Conservation (phyloP, 768 basidiomycete species). For the Kwoniella sp. region DNA sequence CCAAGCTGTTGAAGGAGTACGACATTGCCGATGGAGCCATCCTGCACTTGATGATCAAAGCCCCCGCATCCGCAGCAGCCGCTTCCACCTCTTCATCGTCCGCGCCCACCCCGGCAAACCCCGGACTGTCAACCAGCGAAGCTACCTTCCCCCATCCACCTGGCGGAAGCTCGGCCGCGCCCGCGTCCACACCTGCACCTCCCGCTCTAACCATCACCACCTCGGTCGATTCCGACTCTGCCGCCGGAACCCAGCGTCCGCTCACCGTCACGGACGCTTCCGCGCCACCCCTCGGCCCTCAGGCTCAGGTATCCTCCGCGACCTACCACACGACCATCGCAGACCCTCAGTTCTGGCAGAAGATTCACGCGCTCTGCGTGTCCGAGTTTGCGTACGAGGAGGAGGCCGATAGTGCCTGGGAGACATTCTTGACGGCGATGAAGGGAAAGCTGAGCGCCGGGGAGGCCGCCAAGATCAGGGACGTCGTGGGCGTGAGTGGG, state of each 20-base stretch:
- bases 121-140: constrained; percentile 10
- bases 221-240: constrained; percentile 27
- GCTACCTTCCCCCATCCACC: constrained; percentile 17
- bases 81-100: constrained; percentile 36
- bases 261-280: constrained; percentile 58
- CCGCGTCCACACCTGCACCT: too few relatives aligned
- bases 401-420: constrained; percentile 72
- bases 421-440: constrained; percentile 76
- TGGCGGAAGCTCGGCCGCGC: constrained; percentile 26
- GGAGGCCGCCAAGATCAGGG: constrained; percentile 89
- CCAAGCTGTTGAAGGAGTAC: constrained; percentile 87
- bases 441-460: constrained; percentile 74
- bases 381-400: constrained; percentile 61
- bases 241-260: constrained; percentile 38
- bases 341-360: constrained; percentile 74
- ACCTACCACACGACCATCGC: constrained; percentile 66
- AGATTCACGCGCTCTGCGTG: constrained; percentile 63
- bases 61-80: constrained; percentile 55
- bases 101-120: constrained; percentile 5
- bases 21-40: constrained; percentile 71
- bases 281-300: constrained; percentile 41
- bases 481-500: constrained; percentile 66
- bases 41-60: constrained; percentile 81
- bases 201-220: constrained; percentile 43
- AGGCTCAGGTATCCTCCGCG: constrained; percentile 49